Conservation (phyloP, 2,329 filamentous ascomycete species). For the Aspergillus sp. region DNA sequence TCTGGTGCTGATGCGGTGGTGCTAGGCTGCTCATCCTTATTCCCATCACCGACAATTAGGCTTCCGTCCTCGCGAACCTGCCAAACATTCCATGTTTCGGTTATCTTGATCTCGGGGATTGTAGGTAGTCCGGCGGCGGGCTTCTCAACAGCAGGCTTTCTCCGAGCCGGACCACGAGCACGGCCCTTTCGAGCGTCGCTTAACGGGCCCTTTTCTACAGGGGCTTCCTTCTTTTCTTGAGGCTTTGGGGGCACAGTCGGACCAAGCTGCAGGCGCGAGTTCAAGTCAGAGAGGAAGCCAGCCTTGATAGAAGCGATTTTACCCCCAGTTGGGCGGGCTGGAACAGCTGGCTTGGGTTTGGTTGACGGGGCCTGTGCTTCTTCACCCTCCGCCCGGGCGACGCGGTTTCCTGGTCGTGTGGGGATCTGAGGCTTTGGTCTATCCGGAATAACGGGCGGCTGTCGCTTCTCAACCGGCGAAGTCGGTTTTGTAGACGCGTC, state of each 20-base stretch:
- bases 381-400: conserved; percentile 31
- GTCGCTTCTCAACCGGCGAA: conserved; percentile 52
- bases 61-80: conserved; percentile 35
- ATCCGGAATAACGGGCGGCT: conserved; percentile 55
- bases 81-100: conserved; percentile 43
- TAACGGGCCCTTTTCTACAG: conserved; percentile 74
- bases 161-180: conserved; percentile 80
- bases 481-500: conserved; percentile 36
- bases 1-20: conserved; percentile 14
- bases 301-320: conserved; percentile 92
- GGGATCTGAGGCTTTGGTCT: conserved; percentile 67
- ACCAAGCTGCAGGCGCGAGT: conserved; percentile 82
- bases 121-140: conserved; percentile 41
- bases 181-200: conserved; percentile 86
- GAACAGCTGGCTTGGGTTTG: conserved; percentile 81
- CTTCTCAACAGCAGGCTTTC: conserved; percentile 64
- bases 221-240: conserved; percentile 62
- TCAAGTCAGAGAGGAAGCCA: conserved; percentile 89
- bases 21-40: conserved; percentile 16
- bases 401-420: conserved; percentile 60
- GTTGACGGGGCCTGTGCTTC: conserved; percentile 31
- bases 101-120: conserved; percentile 40
- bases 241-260: conserved; percentile 72
- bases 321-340: conserved; percentile 71
- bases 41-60: conserved; percentile 28